Evolutionary conservation across 2,329 filamentous ascomycete species (phyloP), one percentile per base, ranked within the genome.

Genomic region (Pseudogymnoascus sp.): DNA sequence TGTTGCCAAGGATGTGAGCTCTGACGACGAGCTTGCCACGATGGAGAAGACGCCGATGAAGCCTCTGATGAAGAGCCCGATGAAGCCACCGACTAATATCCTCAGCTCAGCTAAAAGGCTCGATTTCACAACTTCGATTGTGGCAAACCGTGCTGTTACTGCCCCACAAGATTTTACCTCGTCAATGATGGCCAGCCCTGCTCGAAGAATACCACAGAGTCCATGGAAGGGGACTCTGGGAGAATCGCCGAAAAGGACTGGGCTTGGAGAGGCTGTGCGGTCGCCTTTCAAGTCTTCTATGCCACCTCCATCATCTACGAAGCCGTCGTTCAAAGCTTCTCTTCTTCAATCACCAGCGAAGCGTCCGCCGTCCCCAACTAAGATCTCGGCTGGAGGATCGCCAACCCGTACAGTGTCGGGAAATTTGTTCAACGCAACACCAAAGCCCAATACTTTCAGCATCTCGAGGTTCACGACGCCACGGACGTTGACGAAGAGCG

Each of bases 1-100:
- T 60, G 66, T 63, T 12, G 65, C 77, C 70, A 69, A 73, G 64
- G 68, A 70, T 14, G 73, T 75, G 66, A 76, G 77, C 31, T 85
- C 84, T 12, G 84, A 87, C 60, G 84, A 87, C 69, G 84, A 87
- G 71, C 79, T 87, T 37, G 80, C 80, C 28, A 78, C 76, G 8
- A 77, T 75, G 44, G 80, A 82, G 65, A 78, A 79, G 67, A 77
- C 77, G 1, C 80, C 80, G 5, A 75, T 82, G 50, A 80, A 79
- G 69, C 76, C 80, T 1, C 73, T 85, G 71, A 78, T 78, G 73
- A 84, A 81, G 73, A 82, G 78, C 64, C 83, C 84, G 1, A 72
- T 83, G 59, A 85, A 84, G 70, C 78, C 79, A 7, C 74, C 77
- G 1, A 70, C 68, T 44, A 73, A 70, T 60, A 64, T 69, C 11